Conservation (phyloP, 495 filamentous ascomycete species). For the Neurospora sp. region DNA sequence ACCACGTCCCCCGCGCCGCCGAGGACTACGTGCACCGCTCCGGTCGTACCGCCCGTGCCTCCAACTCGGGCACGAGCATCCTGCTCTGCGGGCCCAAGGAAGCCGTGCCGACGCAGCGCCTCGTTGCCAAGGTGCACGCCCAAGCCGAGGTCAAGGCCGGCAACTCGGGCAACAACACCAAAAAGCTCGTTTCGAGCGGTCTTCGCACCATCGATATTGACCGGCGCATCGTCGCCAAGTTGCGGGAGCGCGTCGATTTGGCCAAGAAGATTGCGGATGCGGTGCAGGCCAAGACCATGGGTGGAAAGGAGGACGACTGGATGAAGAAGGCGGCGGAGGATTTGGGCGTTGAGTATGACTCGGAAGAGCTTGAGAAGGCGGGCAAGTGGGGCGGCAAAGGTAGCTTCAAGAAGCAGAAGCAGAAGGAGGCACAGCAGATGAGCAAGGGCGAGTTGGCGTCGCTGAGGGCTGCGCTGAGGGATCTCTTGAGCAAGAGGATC, state of each 20-base stretch:
- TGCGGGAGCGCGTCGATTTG: conserved; percentile 64
- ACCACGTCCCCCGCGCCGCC: conserved; percentile 85
- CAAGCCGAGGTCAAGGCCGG: conserved; percentile 22
- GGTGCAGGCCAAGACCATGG: conserved; percentile 74
- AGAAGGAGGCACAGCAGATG: conserved; percentile 56
- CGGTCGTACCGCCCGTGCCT: conserved; percentile 84
- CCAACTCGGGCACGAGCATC: conserved; percentile 65
- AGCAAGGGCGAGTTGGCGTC: conserved; percentile 60
- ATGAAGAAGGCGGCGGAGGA: conserved; percentile 79
- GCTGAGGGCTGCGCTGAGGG: conserved; percentile 52
- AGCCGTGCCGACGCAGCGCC: conserved; percentile 67
- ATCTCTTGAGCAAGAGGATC: conserved; percentile 60
- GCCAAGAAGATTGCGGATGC: conserved; percentile 81
- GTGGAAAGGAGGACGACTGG: conserved; percentile 75
- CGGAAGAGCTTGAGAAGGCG: conserved; percentile 63
- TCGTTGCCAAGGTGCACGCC: conserved; percentile 80
- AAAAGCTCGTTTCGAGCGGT: conserved; percentile 3
- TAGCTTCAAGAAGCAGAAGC: conserved; percentile 59
- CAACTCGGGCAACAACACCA: conserved; percentile 53
- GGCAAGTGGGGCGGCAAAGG: conserved; percentile 55
- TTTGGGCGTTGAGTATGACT: conserved; percentile 87
- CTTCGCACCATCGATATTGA: conserved; percentile 68
- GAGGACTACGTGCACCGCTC: conserved; percentile 95
- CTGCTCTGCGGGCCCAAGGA: conserved; percentile 89
- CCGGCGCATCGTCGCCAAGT: conserved; percentile 59